Base-by-base conservation (phyloP, 768 basidiomycete genomes). In the Pulveroboletus sp. region DNA sequence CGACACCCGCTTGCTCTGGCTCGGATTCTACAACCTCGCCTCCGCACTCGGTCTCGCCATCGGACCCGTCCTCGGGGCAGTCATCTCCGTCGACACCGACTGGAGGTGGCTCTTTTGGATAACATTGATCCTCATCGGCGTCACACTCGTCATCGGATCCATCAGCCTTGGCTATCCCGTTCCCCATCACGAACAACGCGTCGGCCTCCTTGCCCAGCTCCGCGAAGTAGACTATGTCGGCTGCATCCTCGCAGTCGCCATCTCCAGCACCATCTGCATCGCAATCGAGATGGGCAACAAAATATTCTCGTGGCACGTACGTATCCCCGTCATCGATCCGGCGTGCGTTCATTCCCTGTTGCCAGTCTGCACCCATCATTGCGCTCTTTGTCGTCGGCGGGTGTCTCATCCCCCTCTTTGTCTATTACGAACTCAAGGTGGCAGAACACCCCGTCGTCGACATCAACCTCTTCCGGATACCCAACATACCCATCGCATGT, bases 31-130 rank as follows among this genome's bases (percentile, higher is more conserved):
- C 53, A 69, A 62, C 33, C 61, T 66, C 29, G 56, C 69, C 1
- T 68, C 75, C 20, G 69, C 74, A 23, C 45, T 72, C n/a, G 74
- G 75, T n/a, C 61, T 71, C 8, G 70, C 77, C 32, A 59, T 75
- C 33, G 76, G 77, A 1, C 77, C 76, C 3, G 66, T 78, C 12
- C 51, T 78, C 5, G 77, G 76, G 7, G 77, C 77, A 19, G 58
- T 72, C 32, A 66, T 78, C 42, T 69, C 75, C 5, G 70, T 74
- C 52, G 65, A 75, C 35, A 54, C 69, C 8, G 40, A 65, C 7
- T 77, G 75, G 76, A 60, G 75, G 52, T 77, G 75, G 75, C 57
- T 72, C 39, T 76, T 76, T 60, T 76, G 72, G 62, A 74, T 74
- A 47, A 69, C 69, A 0, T 40, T 69, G 33, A 57, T 69, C 8